Evolutionary conservation across 495 filamentous ascomycete genomes (phyloP), one percentile per base, ranked within the genome.

Genomic region (Penicillium longicatenatum): DNA sequence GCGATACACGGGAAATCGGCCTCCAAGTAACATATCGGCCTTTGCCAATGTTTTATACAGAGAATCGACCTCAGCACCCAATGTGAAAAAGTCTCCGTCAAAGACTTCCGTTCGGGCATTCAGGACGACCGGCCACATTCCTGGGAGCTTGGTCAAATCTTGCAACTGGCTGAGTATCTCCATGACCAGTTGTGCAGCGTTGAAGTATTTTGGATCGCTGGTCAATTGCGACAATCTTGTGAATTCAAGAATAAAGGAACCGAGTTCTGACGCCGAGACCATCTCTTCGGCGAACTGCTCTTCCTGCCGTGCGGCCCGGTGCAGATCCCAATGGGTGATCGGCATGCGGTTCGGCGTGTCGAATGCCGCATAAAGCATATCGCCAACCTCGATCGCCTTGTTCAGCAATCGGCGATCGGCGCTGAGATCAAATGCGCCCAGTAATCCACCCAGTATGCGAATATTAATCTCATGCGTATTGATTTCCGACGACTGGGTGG

Each of bases 141-240:
- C 73, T 1, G 69, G 35, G 11, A 76, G 71, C 10, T 79, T 72
- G 3, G 89, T 95, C 35, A 63, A 41, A 17, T 64, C 60, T 71
- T 96, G 91, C 59, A 81, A 83, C 33, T 83, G 82, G 42, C 91
- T 85, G 16, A 97, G 79, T 9, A 82, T 83, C 61, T 94, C 73
- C 20, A 89, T 91, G 63, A 97, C 89, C 26, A 91, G 83, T 50
- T 91, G 86, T 37, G 95, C 78, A 3, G 93, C 92, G 72, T 97
- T 92, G 59, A 90, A 97, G 70, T 93, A 97, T 61, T 84, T 90
- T 7, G 84, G 70, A 50, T 97, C 81, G 22, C 86, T 82, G 0
- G 92, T 97, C 30, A 97, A 75, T 71, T 97, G 93, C 2, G 93
- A 86, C 16, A 97, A 81, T 6, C 92, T 82, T 2, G 91, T 97